A percentile compares a stretch with the other conserved stretches of the same genome.
phyloP scores from a whole-genome alignment of 2,329 filamentous ascomycete species.

The Acephala macrosclerotiorum region DNA sequence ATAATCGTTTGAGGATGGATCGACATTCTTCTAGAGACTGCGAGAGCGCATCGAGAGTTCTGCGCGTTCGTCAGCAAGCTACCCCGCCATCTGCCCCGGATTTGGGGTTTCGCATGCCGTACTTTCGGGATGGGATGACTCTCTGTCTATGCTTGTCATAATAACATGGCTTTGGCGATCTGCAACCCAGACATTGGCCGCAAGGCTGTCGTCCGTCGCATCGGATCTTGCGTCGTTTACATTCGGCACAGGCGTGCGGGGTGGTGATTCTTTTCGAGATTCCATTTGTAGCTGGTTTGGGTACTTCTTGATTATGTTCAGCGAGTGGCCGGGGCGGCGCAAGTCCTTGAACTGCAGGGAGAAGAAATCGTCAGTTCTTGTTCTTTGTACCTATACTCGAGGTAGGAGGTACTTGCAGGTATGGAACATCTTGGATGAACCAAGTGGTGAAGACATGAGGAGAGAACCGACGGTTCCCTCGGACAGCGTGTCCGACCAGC shows the following conservation, averaged over 20 bases:
- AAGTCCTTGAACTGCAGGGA: constrained; percentile 42
- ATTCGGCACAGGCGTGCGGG: constrained; percentile 75
- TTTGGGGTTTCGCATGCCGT: constrained; percentile 44
- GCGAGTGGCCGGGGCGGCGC: constrained; percentile 38
- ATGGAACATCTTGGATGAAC: constrained; percentile 43
- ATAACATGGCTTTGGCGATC: constrained; percentile 79
- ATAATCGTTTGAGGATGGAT: constrained; percentile 66
- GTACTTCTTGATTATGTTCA: constrained; percentile 39
- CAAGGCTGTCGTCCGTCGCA: constrained; percentile 85
- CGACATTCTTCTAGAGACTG: constrained; percentile 72
- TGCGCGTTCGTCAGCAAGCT: constrained; percentile 41
- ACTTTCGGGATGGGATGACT: constrained; percentile 81
- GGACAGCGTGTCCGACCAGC: constrained; percentile 10
- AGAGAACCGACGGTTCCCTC: constrained; percentile 9
- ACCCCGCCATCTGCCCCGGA: constrained; percentile 18
- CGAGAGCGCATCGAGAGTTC: constrained; percentile 67
- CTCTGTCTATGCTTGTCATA: constrained; percentile 83
- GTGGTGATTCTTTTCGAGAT: constrained; percentile 60
- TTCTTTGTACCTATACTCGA: background rate
- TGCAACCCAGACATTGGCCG: constrained; percentile 82
- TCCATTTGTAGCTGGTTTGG: constrained; percentile 45
- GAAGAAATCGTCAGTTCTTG: constrained; percentile 19
- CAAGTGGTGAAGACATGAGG: constrained; percentile 41
- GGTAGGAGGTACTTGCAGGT: constrained; percentile 41
- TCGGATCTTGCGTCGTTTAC: constrained; percentile 82